Percentiles rank a stretch among this genome's conserved stretches.
phyloP scores from a whole-genome alignment of 192 early-diverging fungal species.

The Coemansia sp. region DNA sequence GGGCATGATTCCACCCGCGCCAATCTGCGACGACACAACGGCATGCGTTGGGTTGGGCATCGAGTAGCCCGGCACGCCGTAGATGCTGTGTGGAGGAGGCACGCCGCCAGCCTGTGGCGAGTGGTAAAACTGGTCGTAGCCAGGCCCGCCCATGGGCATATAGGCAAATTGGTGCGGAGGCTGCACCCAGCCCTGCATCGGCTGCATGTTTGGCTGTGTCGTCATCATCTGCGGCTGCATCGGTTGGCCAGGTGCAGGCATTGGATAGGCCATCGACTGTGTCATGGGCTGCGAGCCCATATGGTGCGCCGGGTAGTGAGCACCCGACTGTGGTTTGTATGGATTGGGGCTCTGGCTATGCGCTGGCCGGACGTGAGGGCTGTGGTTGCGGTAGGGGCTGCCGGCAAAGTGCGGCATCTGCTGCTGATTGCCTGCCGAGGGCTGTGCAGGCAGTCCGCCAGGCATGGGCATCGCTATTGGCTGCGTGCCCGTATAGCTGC shows the following conservation, averaged over 20 bases:
- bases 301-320: constrained; percentile 39
- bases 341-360: constrained; percentile 36
- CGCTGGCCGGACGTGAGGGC: constrained; percentile 43
- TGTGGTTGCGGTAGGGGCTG: constrained; percentile 38
- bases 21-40: constrained; percentile 28
- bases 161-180: constrained; percentile 48
- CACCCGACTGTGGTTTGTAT: constrained; percentile 45
- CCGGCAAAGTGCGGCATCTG: constrained; percentile 29
- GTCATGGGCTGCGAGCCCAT: constrained; percentile 41
- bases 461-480: constrained; percentile 20
- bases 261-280: constrained; percentile 47
- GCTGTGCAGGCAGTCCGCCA: constrained; percentile 15
- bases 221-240: constrained; percentile 51
- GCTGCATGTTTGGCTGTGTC: constrained; percentile 45
- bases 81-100: constrained; percentile 41
- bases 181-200: constrained; percentile 50
- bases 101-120: constrained; percentile 28
- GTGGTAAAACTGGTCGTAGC: constrained; percentile 49
- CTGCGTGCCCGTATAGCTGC: constrained; percentile 17
- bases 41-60: constrained; percentile 38
- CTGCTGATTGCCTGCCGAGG: constrained; percentile 17
- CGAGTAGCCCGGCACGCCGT: constrained; percentile 38
- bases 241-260: constrained; percentile 37
- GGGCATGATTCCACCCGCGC: constrained; percentile 30
- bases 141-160: constrained; percentile 38